Conservation (phyloP, 345 rosid genomes). For the Cardamine occulta region DNA sequence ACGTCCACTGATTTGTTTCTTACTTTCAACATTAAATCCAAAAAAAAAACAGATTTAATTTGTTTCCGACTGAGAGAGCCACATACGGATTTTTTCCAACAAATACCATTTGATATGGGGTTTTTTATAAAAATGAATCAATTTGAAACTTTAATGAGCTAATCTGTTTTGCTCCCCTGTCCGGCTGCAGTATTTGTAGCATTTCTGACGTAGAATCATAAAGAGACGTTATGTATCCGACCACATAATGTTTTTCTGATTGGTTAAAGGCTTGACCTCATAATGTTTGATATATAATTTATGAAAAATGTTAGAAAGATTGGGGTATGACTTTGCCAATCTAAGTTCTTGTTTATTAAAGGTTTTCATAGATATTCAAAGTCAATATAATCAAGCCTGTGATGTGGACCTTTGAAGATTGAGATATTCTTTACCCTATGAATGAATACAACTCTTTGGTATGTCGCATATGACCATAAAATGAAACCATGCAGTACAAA, state of each 20-base stretch:
- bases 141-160: not conserved
- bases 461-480: not conserved
- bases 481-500: not conserved
- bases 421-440: not conserved
- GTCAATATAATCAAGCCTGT: not conserved
- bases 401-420: not conserved
- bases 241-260: not conserved
- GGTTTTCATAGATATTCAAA: not conserved
- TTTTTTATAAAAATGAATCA: too few relatives aligned
- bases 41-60: too few relatives aligned
- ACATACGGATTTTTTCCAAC: not conserved
- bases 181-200: not conserved
- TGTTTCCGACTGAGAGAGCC: too few relatives aligned
- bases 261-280: not conserved
- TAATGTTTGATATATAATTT: too few relatives aligned
- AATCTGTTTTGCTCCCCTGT: not conserved
- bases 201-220: not conserved
- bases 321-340: not conserved
- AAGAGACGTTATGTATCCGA: not conserved
- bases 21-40: not conserved
- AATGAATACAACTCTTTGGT: not conserved
- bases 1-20: not conserved
- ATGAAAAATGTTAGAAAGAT: not conserved
- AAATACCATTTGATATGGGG: not conserved
- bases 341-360: too few relatives aligned